phyloP scores from a whole-genome alignment of 2,329 filamentous ascomycete species.

The Fusarium poae region DNA sequence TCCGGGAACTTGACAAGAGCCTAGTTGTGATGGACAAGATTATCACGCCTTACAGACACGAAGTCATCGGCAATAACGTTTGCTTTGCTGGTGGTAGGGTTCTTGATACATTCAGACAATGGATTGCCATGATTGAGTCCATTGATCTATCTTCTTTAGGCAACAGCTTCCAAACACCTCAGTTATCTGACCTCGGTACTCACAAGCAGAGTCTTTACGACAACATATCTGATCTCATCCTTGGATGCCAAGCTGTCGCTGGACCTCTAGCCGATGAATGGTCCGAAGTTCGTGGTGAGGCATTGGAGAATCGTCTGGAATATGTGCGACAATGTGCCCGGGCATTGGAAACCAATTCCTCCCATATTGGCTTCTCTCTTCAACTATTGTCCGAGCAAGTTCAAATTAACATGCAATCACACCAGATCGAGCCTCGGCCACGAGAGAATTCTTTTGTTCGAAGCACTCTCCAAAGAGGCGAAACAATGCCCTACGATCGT shows the following conservation, averaged over 20 bases:
- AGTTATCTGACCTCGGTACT: conserved; percentile 85
- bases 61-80: conserved; percentile 83
- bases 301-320: conserved; percentile 86
- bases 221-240: conserved; percentile 87
- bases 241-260: conserved; percentile 91
- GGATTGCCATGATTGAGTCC: conserved; percentile 90
- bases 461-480: conserved; percentile 68
- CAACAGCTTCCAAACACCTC: conserved; percentile 83
- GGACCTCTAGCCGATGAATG: conserved; percentile 94
- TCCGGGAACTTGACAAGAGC: conserved; percentile 88
- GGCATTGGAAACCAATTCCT: conserved; percentile 86
- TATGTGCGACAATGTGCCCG: conserved; percentile 82
- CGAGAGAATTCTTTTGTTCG: conserved; percentile 63
- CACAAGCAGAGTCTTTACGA: conserved; percentile 97
- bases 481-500: conserved; percentile 68
- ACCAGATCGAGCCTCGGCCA: conserved; percentile 55
- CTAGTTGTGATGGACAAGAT: conserved; percentile 83
- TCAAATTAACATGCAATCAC: conserved; percentile 66
- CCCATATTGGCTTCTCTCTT: conserved; percentile 88
- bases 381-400: conserved; percentile 89
- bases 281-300: conserved; percentile 91
- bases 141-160: conserved; percentile 87
- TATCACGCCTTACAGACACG: conserved; percentile 81
- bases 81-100: conserved; percentile 84
- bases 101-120: conserved; percentile 89